Conservation (phyloP, 768 basidiomycete genomes). For the Lactarius hengduanensis region DNA sequence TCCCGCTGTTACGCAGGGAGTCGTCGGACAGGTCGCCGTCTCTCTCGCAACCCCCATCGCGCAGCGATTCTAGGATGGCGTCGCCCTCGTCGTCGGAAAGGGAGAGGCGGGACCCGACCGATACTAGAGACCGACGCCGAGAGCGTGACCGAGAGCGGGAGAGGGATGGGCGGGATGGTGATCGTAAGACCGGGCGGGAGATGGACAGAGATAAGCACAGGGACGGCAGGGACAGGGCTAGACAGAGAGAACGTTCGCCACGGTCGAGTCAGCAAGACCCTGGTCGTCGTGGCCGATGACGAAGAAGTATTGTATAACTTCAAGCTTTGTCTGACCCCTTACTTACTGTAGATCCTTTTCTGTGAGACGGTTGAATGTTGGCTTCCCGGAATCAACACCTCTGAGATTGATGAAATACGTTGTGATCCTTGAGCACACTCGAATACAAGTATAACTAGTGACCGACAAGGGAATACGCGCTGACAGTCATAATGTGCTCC, state of each 20-base stretch:
- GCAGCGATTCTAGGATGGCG: conserved; percentile 18
- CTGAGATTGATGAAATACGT: too few relatives aligned
- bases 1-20: conserved; percentile 83
- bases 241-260: conserved; percentile 15
- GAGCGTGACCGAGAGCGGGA: conserved; percentile 13
- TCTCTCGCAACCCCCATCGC: conserved; percentile 16
- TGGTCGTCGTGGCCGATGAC: conserved; percentile 10
- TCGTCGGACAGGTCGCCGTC: conserved; percentile 30
- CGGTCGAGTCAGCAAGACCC: conserved; percentile 16
- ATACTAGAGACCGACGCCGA: neutral
- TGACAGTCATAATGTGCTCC: too few relatives aligned
- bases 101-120: conserved; percentile 5
- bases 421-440: conserved; percentile 31
- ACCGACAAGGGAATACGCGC: too few relatives aligned
- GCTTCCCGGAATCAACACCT: too few relatives aligned
- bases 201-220: conserved; percentile 13
- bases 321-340: neutral
- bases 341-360: neutral
- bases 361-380: neutral
- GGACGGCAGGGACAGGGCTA: conserved; percentile 5
- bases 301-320: neutral
- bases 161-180: conserved; percentile 10
- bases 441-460: conserved; percentile 37
- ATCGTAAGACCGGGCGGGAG: conserved; percentile 31
- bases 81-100: conserved; percentile 33